Conservation (phyloP, 192 early-diverging fungal genomes). For the Haplosporangium gracile region DNA sequence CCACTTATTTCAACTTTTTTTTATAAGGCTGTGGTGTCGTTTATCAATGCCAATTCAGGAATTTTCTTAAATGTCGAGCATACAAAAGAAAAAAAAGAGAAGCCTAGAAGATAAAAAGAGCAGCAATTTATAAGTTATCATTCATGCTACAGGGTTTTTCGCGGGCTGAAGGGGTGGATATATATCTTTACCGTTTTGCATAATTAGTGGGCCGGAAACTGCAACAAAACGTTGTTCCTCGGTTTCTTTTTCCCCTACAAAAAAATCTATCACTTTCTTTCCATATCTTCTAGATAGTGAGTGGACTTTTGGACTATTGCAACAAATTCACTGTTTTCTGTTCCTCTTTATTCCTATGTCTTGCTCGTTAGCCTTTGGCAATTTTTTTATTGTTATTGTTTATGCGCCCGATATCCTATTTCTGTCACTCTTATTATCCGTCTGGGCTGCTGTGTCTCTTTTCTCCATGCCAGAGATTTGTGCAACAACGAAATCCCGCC, state of each 20-base stretch:
- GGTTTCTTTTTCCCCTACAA: not conserved
- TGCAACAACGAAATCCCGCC: no score
- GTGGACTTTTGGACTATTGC: constrained; percentile 9
- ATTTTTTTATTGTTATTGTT: not conserved
- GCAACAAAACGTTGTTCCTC: constrained; percentile 1
- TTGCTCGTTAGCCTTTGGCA: not conserved
- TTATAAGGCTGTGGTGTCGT: not conserved
- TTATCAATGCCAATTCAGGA: not conserved
- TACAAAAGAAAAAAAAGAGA: not conserved
- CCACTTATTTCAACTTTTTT: not conserved
- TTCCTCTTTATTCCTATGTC: not conserved
- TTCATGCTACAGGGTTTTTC: not conserved
- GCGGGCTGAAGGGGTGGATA: not conserved
- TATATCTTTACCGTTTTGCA: not conserved
- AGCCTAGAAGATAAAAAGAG: not conserved
- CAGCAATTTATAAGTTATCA: not conserved
- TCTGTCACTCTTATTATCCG: not conserved
- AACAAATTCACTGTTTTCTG: not conserved
- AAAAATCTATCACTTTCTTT: not conserved
- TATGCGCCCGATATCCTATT: not conserved
- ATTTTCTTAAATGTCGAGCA: not conserved
- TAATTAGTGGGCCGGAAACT: not conserved
- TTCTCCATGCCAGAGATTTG: no score
- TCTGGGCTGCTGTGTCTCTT: no score
- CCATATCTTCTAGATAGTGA: not conserved